phyloP scores from a whole-genome alignment of 768 basidiomycete genomes.

The Naematelia encephala region DNA sequence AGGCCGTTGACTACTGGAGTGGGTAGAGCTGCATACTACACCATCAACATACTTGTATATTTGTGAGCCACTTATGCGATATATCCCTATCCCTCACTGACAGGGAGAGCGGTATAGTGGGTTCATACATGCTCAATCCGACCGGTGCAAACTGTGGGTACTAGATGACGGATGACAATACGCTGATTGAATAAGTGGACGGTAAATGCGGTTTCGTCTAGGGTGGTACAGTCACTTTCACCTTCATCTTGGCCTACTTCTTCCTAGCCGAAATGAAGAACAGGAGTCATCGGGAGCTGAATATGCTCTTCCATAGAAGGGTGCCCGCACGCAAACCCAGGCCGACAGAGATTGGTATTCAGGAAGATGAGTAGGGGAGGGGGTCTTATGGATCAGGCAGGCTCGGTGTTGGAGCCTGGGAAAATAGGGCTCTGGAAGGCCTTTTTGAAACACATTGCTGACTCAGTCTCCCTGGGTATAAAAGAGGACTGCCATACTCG shows the following conservation, averaged over 20 bases:
- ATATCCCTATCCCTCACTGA: conserved; percentile 1
- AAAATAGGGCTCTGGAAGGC: no score
- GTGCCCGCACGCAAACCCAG: conserved; percentile 40
- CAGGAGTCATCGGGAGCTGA: conserved; percentile 47
- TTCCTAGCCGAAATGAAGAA: conserved; percentile 43
- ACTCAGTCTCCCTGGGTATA: no score
- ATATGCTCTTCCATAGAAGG: conserved; percentile 45
- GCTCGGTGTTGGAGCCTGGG: no score
- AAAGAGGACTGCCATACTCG: no score
- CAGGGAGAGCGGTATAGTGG: conserved; percentile 13
- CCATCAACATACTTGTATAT: no score
- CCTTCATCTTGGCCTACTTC: conserved; percentile 36
- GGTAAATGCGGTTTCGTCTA: conserved; percentile 42
- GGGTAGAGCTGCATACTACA: conserved; percentile 42
- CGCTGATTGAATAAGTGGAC: no score
- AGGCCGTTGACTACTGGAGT: conserved; percentile 42
- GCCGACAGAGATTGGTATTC: conserved; percentile 29
- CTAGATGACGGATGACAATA: no score
- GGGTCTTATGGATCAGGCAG: no score
- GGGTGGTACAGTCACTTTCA: conserved; percentile 28
- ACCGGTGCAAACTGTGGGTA: conserved; percentile 34
- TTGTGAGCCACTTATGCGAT: conserved; percentile 35
- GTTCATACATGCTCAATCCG: conserved; percentile 40
- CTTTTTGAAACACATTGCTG: no score
- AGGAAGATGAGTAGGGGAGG: conserved; percentile 34